Evolutionary conservation across 768 basidiomycete species (phyloP).

Genomic region (Lentinula sp.): DNA sequence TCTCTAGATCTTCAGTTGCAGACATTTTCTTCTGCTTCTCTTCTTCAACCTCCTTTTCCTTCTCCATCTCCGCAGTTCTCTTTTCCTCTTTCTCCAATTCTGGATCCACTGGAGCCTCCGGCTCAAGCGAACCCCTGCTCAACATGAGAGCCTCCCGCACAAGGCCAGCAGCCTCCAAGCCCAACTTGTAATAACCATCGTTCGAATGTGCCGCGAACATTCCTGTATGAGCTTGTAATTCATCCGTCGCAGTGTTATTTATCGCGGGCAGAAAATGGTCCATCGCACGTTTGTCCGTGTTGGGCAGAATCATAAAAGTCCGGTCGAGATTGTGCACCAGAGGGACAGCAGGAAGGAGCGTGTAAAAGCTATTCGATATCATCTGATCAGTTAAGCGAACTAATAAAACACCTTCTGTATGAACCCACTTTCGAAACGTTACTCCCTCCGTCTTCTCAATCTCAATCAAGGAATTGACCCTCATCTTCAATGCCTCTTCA

Average conservation of each 20-base stretch:
- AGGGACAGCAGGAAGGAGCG: conserved; percentile 64
- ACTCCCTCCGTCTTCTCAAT: conserved; percentile 60
- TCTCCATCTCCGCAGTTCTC: background rate
- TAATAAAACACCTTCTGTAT: background rate
- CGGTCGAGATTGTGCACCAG: conserved; percentile 48
- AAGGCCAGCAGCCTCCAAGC: conserved; percentile 55
- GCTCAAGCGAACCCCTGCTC: conserved; percentile 15
- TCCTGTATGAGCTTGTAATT: conserved; percentile 79
- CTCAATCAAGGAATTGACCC: conserved; percentile 58
- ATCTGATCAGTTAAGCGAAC: background rate
- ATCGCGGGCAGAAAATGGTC: conserved; percentile 55
- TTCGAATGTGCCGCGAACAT: conserved; percentile 83
- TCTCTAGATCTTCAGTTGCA: background rate
- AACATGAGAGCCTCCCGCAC: conserved; percentile 51
- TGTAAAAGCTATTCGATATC: conserved; percentile 60
- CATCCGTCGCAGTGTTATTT: conserved; percentile 67
- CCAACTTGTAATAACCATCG: conserved; percentile 87
- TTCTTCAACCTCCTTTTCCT: background rate
- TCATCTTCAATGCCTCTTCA: conserved; percentile 48
- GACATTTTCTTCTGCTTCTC: background rate
- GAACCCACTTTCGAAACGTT: conserved; percentile 64
- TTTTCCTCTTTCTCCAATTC: background rate
- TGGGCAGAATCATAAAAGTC: conserved; percentile 78
- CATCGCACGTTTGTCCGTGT: conserved; percentile 36
- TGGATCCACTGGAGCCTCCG: background rate